Evolutionary conservation across 371 early-diverging fungal species (phyloP).

Genomic region (Dinochytrium kinnereticum): DNA sequence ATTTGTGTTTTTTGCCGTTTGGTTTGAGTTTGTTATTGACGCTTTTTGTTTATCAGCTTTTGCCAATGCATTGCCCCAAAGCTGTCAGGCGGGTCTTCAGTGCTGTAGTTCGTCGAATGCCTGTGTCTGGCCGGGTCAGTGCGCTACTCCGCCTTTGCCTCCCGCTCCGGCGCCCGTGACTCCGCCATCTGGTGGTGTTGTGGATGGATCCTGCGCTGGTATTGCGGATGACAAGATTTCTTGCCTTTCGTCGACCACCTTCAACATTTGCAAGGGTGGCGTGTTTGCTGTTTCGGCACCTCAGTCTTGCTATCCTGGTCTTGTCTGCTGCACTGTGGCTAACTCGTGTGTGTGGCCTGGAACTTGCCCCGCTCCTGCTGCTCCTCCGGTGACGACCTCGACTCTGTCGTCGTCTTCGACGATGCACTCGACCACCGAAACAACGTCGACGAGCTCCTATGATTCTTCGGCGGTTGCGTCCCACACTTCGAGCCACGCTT

Average conservation of each 20-base stretch:
- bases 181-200: conserved; percentile 25
- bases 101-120: conserved; percentile 7
- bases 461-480: no score
- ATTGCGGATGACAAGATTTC: conserved; percentile 3
- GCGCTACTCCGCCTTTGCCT: background rate
- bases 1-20: background rate
- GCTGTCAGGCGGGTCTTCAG: background rate
- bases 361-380: background rate
- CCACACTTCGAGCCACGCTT: no score
- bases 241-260: conserved; percentile 23
- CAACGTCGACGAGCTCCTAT: no score
- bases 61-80: conserved; percentile 1
- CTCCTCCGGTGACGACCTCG: background rate
- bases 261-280: conserved; percentile 28
- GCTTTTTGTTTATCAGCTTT: conserved; percentile 3
- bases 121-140: conserved; percentile 15
- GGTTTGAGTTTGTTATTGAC: background rate
- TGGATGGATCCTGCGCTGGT: conserved; percentile 15
- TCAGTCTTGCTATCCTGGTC: conserved; percentile 21
- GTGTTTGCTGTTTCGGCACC: background rate
- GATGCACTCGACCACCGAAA: no score
- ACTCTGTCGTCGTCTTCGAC: no score
- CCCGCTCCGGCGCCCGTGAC: background rate
- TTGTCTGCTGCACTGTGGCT: conserved; percentile 17
- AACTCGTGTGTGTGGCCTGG: conserved; percentile 3